phyloP scores from a whole-genome alignment of 1,284 basidiomycete species.

The Cryptococcus sp. region DNA sequence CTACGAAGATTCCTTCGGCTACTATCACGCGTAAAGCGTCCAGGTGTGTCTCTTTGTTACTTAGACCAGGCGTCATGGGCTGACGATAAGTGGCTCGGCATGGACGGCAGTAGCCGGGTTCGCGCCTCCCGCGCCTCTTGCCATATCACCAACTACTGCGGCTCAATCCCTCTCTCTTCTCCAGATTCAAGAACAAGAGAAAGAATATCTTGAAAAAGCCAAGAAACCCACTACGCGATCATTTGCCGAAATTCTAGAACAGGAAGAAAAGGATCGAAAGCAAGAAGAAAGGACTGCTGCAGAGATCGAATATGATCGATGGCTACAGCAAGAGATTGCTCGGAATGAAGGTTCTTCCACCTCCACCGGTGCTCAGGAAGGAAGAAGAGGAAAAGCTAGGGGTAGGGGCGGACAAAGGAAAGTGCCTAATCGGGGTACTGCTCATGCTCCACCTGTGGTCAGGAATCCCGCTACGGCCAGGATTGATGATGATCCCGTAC shows the following conservation, averaged over 20 bases:
- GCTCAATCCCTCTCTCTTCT: constrained; percentile 60
- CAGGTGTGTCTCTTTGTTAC: neutral
- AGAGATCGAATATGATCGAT: constrained; percentile 73
- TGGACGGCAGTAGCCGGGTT: constrained; percentile 25
- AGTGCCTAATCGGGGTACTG: neutral
- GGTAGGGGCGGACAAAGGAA: constrained; percentile 5
- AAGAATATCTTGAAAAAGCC: constrained; percentile 51
- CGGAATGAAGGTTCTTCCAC: constrained; percentile 42
- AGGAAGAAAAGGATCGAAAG: constrained; percentile 57
- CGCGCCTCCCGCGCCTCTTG: constrained; percentile 44
- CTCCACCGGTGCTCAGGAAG: neutral
- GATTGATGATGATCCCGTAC: neutral
- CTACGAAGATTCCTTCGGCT: constrained; percentile 3
- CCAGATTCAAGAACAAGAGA: constrained; percentile 76
- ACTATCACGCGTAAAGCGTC: constrained; percentile 9
- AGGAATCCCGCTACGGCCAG: neutral
- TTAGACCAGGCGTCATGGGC: constrained; percentile 12
- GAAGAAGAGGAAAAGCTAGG: constrained; percentile 8
- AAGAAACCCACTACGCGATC: constrained; percentile 55
- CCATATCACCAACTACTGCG: constrained; percentile 31
- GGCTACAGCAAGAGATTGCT: constrained; percentile 80
- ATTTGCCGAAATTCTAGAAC: constrained; percentile 69
- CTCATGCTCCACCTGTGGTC: neutral
- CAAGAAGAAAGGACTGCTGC: constrained; percentile 51
- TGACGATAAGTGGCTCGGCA: constrained; percentile 14